Evolutionary conservation across 2,329 filamentous ascomycete species (phyloP).

Genomic region (Trichoderma semiorbis): DNA sequence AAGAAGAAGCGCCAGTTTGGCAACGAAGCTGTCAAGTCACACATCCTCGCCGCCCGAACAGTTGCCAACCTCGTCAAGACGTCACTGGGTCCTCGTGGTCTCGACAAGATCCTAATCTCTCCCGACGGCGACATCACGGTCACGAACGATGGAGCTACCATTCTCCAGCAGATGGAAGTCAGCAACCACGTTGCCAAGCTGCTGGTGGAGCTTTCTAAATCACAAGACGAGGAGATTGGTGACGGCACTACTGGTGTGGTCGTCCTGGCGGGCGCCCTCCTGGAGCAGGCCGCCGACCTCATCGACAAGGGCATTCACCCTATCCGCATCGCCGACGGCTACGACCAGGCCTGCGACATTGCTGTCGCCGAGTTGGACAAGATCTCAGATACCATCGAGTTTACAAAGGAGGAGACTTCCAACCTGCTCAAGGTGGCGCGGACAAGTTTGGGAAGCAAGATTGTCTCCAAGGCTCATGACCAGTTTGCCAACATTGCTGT

Average conservation of each 20-base stretch:
- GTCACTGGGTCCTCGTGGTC: slow-evolving; percentile 88
- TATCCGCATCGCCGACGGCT: slow-evolving; percentile 96
- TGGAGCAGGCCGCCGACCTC: slow-evolving; percentile 94
- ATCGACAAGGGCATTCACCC: slow-evolving; percentile 99
- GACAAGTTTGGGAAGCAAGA: slow-evolving; percentile 96
- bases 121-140: slow-evolving; percentile 98
- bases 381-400: slow-evolving; percentile 88
- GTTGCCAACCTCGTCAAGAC: slow-evolving; percentile 97
- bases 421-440: slow-evolving; percentile 94
- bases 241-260: slow-evolving; percentile 98
- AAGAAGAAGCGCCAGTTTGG: slow-evolving; percentile 97
- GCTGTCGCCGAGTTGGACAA: slow-evolving; percentile 88
- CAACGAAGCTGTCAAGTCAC: slow-evolving; percentile 95
- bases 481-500: slow-evolving; percentile 97
- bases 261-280: slow-evolving; percentile 85
- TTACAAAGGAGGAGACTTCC: slow-evolving; percentile 71
- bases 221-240: slow-evolving; percentile 97
- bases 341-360: slow-evolving; percentile 96
- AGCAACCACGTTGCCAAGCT: slow-evolving; percentile 98
- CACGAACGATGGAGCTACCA: slow-evolving; percentile 97
- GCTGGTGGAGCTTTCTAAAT: slow-evolving; percentile 94
- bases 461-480: slow-evolving; percentile 97
- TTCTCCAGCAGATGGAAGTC: slow-evolving; percentile 97
- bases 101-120: slow-evolving; percentile 99
- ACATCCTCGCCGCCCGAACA: slow-evolving; percentile 94